phyloP scores from a whole-genome alignment of 75 land plant species.

The Pseudotsuga menziesii region DNA sequence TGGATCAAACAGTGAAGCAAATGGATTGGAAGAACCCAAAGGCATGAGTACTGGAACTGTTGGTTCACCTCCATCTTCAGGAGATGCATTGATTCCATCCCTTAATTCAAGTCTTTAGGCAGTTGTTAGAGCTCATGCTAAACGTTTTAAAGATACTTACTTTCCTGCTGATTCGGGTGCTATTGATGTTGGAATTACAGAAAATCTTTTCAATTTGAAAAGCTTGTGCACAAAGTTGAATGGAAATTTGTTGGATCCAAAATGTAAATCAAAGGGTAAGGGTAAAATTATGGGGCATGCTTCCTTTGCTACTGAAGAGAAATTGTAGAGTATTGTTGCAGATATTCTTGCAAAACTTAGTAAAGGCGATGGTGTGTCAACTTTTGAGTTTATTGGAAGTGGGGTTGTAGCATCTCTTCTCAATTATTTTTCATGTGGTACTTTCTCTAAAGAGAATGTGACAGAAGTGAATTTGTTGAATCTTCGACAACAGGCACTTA shows the following conservation, averaged over 20 bases:
- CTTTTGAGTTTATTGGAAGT: constrained; percentile 79
- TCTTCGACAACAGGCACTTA: constrained; percentile 12
- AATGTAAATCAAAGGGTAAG: constrained; percentile 3
- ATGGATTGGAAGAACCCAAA: not conserved
- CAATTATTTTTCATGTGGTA: constrained; percentile 45
- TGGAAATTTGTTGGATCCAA: constrained; percentile 13
- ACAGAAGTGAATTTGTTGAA: not conserved
- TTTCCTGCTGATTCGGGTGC: constrained; percentile 18
- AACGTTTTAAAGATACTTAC: constrained; percentile 39
- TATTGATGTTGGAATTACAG: constrained; percentile 23
- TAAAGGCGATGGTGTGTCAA: constrained; percentile 51
- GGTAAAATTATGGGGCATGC: constrained; percentile 1
- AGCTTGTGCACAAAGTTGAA: constrained; percentile 31
- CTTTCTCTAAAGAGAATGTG: constrained; percentile 8
- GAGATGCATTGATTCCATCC: not conserved
- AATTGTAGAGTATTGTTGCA: constrained; percentile 24
- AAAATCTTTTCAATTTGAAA: constrained; percentile 41
- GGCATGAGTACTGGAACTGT: not conserved
- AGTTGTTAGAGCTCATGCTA: constrained; percentile 32
- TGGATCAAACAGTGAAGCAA: not conserved
- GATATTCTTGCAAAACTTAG: constrained; percentile 43
- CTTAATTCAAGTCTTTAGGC: constrained; percentile 15
- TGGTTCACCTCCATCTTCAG: not conserved
- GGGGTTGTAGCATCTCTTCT: constrained; percentile 57
- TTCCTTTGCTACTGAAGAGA: constrained; percentile 21